Evolutionary conservation across 768 basidiomycete species (phyloP).

Genomic region (Asterophora parasitica): DNA sequence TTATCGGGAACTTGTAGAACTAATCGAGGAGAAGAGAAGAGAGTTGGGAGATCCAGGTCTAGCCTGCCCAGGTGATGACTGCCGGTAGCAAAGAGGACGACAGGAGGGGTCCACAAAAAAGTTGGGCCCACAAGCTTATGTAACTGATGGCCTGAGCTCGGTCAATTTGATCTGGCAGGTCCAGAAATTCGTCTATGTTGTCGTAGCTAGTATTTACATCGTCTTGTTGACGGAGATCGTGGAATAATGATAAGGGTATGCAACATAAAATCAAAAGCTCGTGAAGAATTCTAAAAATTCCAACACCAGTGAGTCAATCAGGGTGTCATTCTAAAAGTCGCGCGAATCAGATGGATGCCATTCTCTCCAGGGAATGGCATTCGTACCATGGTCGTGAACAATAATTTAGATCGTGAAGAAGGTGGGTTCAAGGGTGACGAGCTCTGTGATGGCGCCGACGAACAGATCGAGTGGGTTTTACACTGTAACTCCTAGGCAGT

Average conservation of each 20-base stretch:
- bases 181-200: not conserved
- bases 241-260: slow-evolving; percentile 7
- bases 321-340: too few relatives aligned
- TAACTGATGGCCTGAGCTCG: slow-evolving; percentile 11
- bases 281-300: slow-evolving; percentile 1
- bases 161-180: too few relatives aligned
- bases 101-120: slow-evolving; percentile 13
- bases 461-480: slow-evolving; percentile 11
- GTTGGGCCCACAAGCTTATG: slow-evolving; percentile 13
- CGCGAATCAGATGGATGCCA: not conserved
- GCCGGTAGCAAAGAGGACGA: slow-evolving; percentile 23
- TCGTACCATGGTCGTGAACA: not conserved
- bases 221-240: not conserved
- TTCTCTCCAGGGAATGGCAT: not conserved
- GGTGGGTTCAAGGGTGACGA: slow-evolving; percentile 3
- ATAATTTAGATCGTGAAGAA: not conserved
- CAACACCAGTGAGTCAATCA: not conserved
- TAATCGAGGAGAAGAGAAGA: slow-evolving; percentile 12
- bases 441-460: slow-evolving; percentile 10
- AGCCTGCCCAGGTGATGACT: slow-evolving; percentile 21
- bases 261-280: not conserved
- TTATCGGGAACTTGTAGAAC: slow-evolving; percentile 20
- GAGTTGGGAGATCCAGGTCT: slow-evolving; percentile 9
- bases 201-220: slow-evolving; percentile 1
- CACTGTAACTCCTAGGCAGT: not conserved